Percentiles rank a stretch among this genome's conserved stretches.
Conservation (phyloP, 495 filamentous ascomycete genomes). For the Umbilicaria muhlenbergii region DNA sequence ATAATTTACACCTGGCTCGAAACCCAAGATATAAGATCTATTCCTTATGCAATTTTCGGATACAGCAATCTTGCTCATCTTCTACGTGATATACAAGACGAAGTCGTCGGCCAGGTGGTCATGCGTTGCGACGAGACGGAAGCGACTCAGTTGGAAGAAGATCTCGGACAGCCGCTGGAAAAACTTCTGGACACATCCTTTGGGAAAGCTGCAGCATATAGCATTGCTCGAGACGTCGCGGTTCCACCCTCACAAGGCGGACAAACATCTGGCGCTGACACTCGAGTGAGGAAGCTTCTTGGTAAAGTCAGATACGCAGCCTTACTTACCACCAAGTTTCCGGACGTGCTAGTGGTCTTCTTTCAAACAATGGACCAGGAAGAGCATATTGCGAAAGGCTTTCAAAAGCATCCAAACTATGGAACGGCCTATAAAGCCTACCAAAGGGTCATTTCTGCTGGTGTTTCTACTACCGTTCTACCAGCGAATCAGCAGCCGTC, state of each 20-base stretch:
- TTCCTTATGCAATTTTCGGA: conserved; percentile 72
- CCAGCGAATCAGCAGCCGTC: conserved; percentile 71
- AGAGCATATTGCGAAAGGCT: conserved; percentile 57
- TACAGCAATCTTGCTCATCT: conserved; percentile 56
- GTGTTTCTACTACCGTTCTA: conserved; percentile 40
- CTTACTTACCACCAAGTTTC: conserved; percentile 51
- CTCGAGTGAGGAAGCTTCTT: conserved; percentile 48
- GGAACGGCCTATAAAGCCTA: conserved; percentile 44
- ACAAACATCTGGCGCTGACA: conserved; percentile 47
- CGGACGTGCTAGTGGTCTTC: conserved; percentile 56
- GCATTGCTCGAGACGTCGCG: conserved; percentile 62
- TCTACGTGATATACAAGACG: conserved; percentile 56
- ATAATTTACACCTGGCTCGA: conserved; percentile 88
- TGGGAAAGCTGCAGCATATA: conserved; percentile 68
- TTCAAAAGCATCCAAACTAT: conserved; percentile 46
- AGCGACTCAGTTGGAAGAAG: conserved; percentile 36
- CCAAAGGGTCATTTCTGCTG: conserved; percentile 46
- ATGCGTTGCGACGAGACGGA: conserved; percentile 64
- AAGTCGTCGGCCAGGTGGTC: conserved; percentile 66
- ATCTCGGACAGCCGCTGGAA: conserved; percentile 34
- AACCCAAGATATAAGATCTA: conserved; percentile 39
- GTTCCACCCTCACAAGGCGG: conserved; percentile 33
- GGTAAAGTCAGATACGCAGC: conserved; percentile 46
- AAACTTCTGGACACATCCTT: conserved; percentile 55
- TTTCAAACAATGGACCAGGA: conserved; percentile 57